A percentile compares a stretch with the other conserved stretches of the same genome.
These are phyloP conservation scores for Sophora flavescens DNA, from an alignment of 306 rosid genomes.

Conservation along the genomic window DNA sequence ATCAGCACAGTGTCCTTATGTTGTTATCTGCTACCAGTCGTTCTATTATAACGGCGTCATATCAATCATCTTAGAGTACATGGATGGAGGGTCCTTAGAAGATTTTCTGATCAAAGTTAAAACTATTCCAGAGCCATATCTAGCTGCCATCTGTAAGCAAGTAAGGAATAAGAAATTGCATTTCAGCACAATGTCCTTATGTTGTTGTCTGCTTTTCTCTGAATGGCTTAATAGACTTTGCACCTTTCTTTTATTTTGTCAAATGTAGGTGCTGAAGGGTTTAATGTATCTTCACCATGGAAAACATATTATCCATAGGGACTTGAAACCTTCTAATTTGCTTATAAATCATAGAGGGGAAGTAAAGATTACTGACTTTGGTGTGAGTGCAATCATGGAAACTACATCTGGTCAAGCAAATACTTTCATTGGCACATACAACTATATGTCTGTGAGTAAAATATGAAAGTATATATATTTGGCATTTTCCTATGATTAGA, in stretches of 20 bases:
- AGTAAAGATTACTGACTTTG: conserved; percentile 95
- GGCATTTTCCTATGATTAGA: conserved; percentile 17
- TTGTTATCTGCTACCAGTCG: conserved; percentile 84
- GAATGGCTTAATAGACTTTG: conserved; percentile 9
- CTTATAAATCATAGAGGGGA: conserved; percentile 93
- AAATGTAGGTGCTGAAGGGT: conserved; percentile 83
- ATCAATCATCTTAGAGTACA: conserved; percentile 96
- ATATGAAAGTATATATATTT: not conserved
- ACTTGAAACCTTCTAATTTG: conserved; percentile 90
- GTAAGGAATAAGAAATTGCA: conserved; percentile 47
- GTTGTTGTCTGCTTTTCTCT: not conserved
- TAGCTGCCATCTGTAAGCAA: conserved; percentile 89
- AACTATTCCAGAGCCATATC: conserved; percentile 80
- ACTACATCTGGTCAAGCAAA: conserved; percentile 87
- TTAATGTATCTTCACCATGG: conserved; percentile 91
- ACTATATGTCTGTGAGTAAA: conserved; percentile 97
- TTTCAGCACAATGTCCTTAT: too few species aligned
- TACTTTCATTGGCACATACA: conserved; percentile 87
- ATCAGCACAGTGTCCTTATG: conserved; percentile 84
- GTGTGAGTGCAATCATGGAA: conserved; percentile 87
- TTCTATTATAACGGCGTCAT: conserved; percentile 80
- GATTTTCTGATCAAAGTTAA: conserved; percentile 79
- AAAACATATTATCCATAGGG: conserved; percentile 91
- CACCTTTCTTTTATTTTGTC: conserved; percentile 30
- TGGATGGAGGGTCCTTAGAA: conserved; percentile 98